Evolutionary conservation across 2,329 filamentous ascomycete genomes (phyloP).

Genomic region (Diaporthe vaccinii): DNA sequence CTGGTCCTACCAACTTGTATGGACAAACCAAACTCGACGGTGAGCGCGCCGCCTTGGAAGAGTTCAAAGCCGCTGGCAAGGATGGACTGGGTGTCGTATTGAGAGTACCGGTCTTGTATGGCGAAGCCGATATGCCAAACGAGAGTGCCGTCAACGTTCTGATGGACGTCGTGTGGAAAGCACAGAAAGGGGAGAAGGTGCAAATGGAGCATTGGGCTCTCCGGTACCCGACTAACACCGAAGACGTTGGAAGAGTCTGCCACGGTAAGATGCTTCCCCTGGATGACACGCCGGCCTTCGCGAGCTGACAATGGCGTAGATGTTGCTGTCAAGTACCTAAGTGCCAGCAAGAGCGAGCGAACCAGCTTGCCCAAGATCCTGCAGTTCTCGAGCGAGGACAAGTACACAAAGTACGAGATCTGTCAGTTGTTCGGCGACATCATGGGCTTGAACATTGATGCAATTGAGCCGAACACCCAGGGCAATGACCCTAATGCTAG

Average conservation of each 20-base stretch:
- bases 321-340: constrained; percentile 77
- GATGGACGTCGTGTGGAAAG: constrained; percentile 81
- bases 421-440: constrained; percentile 83
- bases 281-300: background rate
- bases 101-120: constrained; percentile 88
- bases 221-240: constrained; percentile 89
- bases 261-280: constrained; percentile 63
- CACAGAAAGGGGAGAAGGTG: constrained; percentile 74
- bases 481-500: constrained; percentile 79
- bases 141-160: constrained; percentile 90
- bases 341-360: constrained; percentile 55
- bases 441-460: constrained; percentile 78
- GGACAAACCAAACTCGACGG: constrained; percentile 73
- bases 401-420: constrained; percentile 91
- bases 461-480: constrained; percentile 77
- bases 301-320: constrained; percentile 60
- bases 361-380: constrained; percentile 75
- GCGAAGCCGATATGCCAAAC: constrained; percentile 74
- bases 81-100: constrained; percentile 76
- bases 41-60: constrained; percentile 75
- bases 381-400: constrained; percentile 90
- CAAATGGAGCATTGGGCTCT: constrained; percentile 90
- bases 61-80: constrained; percentile 63
- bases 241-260: constrained; percentile 85
- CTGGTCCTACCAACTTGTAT: constrained; percentile 83